Evolutionary conservation across 179 eudicot genomes (phyloP), one percentile per base, ranked within the genome.

Genomic region (Kewa caespitosa): DNA sequence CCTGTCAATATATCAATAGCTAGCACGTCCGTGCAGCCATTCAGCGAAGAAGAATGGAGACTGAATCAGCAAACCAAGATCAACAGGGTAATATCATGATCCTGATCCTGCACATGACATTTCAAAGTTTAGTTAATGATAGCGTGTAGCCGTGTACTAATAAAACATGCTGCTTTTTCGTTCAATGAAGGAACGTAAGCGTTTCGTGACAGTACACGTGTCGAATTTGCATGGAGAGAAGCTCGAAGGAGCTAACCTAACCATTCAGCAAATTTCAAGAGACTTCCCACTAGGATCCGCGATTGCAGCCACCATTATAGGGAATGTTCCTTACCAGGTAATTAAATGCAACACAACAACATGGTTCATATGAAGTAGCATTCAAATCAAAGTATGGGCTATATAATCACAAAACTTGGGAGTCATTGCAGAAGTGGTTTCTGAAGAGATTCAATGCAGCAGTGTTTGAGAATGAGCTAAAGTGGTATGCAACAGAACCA

Each of bases 231-330:
- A 79, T 18, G 98, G 98, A 55, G 85, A 69, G 30, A 83, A 78
- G 75, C 59, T 94, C 69, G 84, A 74, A 70, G 97, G 95, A 69
- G 98, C 97, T 69, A 62, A 60, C 60, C 36, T 92, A 28, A 80
- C 38, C 43, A 72, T 90, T 27, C 82, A 86, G 81, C 98, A 94
- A 73, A 85, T 85, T 18, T 85, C 94, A 2, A 94, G 80, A 60
- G 97, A 92, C 70, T 94, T 89, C 75, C 97, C 92, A 59, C 85
- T 94, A 73, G 98, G 98, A 62, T 89, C 97, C 12, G 97, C 97
- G 32, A 92, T 92, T 75, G 87, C 96, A 13, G 79, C 87, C n/a
- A 87, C 87, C 57, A 90, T 94, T 8, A 50, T 92, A 1, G 90
- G 89, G 67, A 94, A 92, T 79, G 43, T 73, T n/a, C 86, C 85